Conservation (phyloP, 257 asterid genomes). For the Solanum rostratum region DNA sequence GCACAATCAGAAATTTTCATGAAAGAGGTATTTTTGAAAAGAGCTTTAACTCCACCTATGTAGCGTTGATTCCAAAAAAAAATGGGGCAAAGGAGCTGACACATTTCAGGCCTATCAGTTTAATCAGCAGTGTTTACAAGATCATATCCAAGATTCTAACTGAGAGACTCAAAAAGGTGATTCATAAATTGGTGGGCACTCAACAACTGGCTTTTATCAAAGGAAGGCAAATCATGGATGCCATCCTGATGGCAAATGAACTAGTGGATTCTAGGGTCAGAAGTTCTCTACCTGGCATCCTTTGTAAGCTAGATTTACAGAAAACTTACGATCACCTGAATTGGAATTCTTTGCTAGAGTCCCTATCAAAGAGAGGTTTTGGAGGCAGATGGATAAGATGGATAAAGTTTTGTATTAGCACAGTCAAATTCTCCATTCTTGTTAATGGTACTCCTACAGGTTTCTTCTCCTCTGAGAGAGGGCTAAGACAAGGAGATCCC, state of each 20-base stretch:
- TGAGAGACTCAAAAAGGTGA: neutral
- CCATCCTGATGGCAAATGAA: neutral
- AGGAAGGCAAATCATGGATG: neutral
- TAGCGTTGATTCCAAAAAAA: neutral
- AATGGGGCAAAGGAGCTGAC: neutral
- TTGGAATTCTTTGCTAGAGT: neutral
- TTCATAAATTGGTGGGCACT: neutral
- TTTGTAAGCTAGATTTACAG: neutral
- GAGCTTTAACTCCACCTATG: neutral
- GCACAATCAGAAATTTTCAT: neutral
- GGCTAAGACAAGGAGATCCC: neutral
- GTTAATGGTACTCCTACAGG: neutral
- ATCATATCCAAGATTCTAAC: neutral
- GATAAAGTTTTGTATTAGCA: neutral
- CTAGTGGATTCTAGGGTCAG: neutral
- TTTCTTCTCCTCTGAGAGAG: neutral
- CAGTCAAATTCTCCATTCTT: neutral
- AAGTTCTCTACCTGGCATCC: neutral
- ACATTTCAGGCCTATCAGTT: neutral
- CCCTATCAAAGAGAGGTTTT: neutral
- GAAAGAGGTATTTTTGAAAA: neutral
- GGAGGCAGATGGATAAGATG: neutral
- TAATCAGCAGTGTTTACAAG: neutral
- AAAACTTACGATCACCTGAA: neutral
- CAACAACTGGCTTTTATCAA: neutral